These are phyloP conservation scores for Bipolaris gigantea DNA, from an alignment of 2,329 filamentous ascomycete species.

Conservation along the genomic window DNA sequence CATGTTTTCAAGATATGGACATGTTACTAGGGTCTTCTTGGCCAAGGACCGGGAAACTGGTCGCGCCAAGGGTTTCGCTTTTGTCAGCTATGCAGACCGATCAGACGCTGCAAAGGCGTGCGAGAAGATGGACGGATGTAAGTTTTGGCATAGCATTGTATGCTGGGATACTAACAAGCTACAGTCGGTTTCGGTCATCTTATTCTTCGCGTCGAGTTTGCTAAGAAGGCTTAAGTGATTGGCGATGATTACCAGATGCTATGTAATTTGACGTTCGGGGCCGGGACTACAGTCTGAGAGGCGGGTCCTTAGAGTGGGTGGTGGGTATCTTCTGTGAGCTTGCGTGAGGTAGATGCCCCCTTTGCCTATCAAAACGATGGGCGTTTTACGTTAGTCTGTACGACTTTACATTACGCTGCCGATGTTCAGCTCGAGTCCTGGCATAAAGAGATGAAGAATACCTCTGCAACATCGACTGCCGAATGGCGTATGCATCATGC, in stretches of 20 bases:
- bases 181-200: conserved; percentile 76
- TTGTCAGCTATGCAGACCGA: conserved; percentile 94
- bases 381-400: conserved; percentile 1
- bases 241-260: conserved; percentile 2
- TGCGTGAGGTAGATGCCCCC: background rate
- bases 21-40: conserved; percentile 95
- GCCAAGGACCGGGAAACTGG: conserved; percentile 97
- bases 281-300: conserved; percentile 5
- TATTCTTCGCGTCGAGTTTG: conserved; percentile 84
- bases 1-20: conserved; percentile 97
- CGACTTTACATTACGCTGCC: background rate
- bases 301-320: conserved; percentile 1
- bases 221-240: conserved; percentile 59
- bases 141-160: conserved; percentile 34
- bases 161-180: conserved; percentile 22
- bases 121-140: conserved; percentile 95
- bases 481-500: background rate
- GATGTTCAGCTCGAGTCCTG: background rate
- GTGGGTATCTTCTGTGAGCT: conserved; percentile 6
- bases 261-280: conserved; percentile 2
- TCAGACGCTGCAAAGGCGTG: conserved; percentile 88
- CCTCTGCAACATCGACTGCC: background rate
- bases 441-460: background rate
- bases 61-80: conserved; percentile 96
- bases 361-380: conserved; percentile 5